phyloP scores from a whole-genome alignment of 352 stramenopile species.

The Globisporangium uncinulatum region DNA sequence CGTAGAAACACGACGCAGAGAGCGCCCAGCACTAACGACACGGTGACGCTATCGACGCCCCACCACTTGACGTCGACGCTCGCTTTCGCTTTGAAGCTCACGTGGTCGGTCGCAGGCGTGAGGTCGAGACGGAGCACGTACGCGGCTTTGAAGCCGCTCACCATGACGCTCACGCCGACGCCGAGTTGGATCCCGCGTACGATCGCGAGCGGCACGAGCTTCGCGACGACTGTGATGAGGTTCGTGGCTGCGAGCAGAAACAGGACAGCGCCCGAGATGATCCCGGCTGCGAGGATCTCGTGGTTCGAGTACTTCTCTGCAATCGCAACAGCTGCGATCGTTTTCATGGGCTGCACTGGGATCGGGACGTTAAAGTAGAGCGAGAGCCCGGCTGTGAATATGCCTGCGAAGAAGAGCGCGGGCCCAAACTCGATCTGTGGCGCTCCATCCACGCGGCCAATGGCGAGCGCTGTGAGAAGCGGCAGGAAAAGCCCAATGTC shows the following conservation, averaged over 20 bases:
- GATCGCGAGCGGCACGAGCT: conserved; percentile 83
- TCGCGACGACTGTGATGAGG: conserved; percentile 87
- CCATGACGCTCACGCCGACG: conserved; percentile 84
- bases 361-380: conserved; percentile 90
- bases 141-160: conserved; percentile 72
- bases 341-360: conserved; percentile 96
- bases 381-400: conserved; percentile 85
- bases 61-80: conserved; percentile 37
- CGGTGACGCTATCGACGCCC: conserved; percentile 59
- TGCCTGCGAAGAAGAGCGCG: conserved; percentile 89
- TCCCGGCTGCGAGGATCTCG: conserved; percentile 82
- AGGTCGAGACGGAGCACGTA: conserved; percentile 43
- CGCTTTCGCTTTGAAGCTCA: conserved; percentile 25
- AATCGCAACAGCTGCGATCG: conserved; percentile 88
- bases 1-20: conserved; percentile 72
- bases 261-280: conserved; percentile 75
- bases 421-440: conserved; percentile 85
- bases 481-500: conserved; percentile 93
- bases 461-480: conserved; percentile 88
- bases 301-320: conserved; percentile 67
- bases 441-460: conserved; percentile 55
- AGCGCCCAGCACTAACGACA: conserved; percentile 59
- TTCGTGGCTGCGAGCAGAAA: conserved; percentile 81
- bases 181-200: conserved; percentile 91
- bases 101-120: conserved; percentile 12